Base-by-base conservation (phyloP, 805 yeast genomes). In the Tetrapisispora pingtungensis region DNA sequence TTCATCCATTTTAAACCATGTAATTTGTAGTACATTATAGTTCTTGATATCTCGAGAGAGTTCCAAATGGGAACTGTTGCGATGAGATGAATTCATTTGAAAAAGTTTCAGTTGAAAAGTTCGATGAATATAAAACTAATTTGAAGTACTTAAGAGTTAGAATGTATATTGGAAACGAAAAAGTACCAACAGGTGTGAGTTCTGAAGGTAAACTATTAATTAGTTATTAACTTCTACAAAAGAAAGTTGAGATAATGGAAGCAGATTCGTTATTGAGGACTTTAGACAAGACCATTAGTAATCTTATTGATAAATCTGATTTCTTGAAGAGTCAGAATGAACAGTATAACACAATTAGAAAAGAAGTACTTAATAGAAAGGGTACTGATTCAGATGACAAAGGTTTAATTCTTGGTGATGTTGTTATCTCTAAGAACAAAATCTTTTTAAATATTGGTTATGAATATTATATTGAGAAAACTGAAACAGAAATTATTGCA, bases 391-490 rank as follows among this genome's bases (percentile, higher is more conserved):
- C 30, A 18, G 53, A 46, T 19, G 46, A 42, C 3, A 52, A 46
- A 13, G 65, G 64, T 4, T 30, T 49, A 33, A 51, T 61, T 6
- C 49, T 58, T 27, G 66, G 65, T 12, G 67, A 64, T 35, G 51
- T 62, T 10, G 49, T 61, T 13, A 51, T 62, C 1, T 50, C 61
- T 4, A 40, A 53, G 7, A 46, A 51, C 1, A 56, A 55, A 30
- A 46, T 57, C 3, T 63, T 49, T 33, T 40, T 55, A 37, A 57
- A 54, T 46, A 43, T 64, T 10, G 68, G 68, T 4, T 56, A 58
- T 36, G 68, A 64, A 24, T 61, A 59, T 37, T 64, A 51, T 46
- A 51, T 62, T 14, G 61, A 61, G 40, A 61, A 57, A 36, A 43
- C 47, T 2, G 43, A 35, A 22, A 51, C 46, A 4, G 62, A 61